Percentiles rank a stretch among this genome's conserved stretches.
Conservation (phyloP, 2,329 filamentous ascomycete species). For the Ophiostoma himal-ulmi region DNA sequence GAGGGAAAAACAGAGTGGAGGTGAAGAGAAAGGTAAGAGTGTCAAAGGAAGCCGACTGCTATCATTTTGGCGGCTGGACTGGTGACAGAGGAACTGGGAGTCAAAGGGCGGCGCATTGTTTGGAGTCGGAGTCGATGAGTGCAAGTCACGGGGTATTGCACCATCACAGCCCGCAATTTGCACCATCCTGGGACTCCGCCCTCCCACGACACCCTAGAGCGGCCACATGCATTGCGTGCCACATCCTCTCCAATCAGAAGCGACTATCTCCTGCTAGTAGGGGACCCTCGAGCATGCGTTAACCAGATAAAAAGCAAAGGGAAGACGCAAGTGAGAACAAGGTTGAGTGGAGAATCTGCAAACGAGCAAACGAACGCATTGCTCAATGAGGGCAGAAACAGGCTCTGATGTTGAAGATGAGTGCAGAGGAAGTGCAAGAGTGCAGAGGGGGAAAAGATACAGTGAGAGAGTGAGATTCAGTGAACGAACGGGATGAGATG, state of each 20-base stretch:
- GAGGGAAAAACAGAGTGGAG: slow-evolving; percentile 1
- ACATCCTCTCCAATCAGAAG: slow-evolving; percentile 33
- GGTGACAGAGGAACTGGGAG: slow-evolving; percentile 11
- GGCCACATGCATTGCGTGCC: slow-evolving; percentile 22
- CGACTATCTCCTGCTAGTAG: slow-evolving; percentile 12
- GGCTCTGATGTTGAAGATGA: not conserved
- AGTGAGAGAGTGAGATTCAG: not conserved
- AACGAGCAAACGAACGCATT: slow-evolving; percentile 18
- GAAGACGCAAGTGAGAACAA: slow-evolving; percentile 1
- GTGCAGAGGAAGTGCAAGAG: not conserved
- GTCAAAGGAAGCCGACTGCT: not conserved
- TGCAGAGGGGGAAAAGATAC: not conserved
- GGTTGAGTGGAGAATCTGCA: slow-evolving; percentile 13
- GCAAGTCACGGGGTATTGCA: slow-evolving; percentile 56
- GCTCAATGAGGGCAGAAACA: not conserved
- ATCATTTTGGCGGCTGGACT: not conserved
- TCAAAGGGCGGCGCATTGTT: slow-evolving; percentile 15
- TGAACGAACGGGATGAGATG: not conserved
- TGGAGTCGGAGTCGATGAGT: slow-evolving; percentile 8
- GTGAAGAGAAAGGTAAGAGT: slow-evolving; percentile 3
- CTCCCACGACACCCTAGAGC: slow-evolving; percentile 24
- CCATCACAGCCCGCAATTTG: slow-evolving; percentile 47
- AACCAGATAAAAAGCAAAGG: slow-evolving; percentile 10
- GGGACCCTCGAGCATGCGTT: not conserved
- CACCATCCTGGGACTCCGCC: slow-evolving; percentile 33